Percentiles rank a stretch among this genome's conserved stretches.
Conservation (phyloP, 116 monocot species). For the Dioscorea cayenensis region DNA sequence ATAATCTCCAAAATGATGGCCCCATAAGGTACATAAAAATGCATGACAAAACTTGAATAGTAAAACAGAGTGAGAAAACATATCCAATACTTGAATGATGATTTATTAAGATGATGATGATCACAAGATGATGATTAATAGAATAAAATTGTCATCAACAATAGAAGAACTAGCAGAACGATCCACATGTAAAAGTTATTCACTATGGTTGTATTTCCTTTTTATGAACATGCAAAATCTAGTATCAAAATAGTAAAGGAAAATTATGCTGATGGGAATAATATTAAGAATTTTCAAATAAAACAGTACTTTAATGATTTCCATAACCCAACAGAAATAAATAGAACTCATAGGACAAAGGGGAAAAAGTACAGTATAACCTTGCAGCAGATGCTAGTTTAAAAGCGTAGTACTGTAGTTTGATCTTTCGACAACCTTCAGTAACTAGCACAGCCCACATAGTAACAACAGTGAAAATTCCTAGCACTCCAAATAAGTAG, state of each 20-base stretch:
- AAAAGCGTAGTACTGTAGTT: conserved; percentile 87
- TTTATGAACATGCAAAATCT: background rate
- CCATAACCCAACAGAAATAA: background rate
- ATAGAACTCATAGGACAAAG: background rate
- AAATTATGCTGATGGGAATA: background rate
- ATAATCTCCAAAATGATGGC: no score
- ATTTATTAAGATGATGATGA: no score
- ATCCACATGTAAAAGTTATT: background rate
- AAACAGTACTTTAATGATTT: background rate
- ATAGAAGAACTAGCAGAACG: no score
- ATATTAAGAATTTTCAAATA: background rate
- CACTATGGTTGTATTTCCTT: background rate
- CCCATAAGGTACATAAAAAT: no score
- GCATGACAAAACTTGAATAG: no score
- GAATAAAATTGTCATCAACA: no score
- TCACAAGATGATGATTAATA: no score
- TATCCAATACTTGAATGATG: no score
- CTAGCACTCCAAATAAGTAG: conserved; percentile 55
- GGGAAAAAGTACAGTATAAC: conserved; percentile 21
- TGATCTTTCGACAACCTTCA: conserved; percentile 96
- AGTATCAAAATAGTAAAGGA: background rate
- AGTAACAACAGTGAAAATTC: conserved; percentile 79
- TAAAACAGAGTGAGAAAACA: no score
- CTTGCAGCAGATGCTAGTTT: conserved; percentile 88
- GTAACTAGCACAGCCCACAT: conserved; percentile 99